phyloP scores from a whole-genome alignment of 2,329 filamentous ascomycete species.

The Proliferodiscus dingleyae region DNA sequence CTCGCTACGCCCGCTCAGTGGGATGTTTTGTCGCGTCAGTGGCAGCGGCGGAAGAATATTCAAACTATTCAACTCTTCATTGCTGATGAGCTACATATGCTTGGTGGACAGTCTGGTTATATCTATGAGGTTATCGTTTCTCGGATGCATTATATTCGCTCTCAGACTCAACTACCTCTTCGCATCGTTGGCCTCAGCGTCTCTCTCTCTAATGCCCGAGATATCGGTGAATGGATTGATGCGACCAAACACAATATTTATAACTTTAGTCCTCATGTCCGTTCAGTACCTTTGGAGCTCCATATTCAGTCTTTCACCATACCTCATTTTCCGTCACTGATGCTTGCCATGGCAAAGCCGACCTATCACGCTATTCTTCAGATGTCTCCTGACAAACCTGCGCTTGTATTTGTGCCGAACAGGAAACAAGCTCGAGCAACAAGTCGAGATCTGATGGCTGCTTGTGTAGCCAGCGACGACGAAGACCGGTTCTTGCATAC shows the following conservation, averaged over 20 bases:
- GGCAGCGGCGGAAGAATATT: slow-evolving; percentile 94
- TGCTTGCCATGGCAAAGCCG: slow-evolving; percentile 97
- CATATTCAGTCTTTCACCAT: slow-evolving; percentile 95
- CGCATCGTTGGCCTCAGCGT: slow-evolving; percentile 88
- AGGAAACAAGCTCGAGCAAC: slow-evolving; percentile 89
- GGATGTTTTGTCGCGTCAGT: slow-evolving; percentile 93
- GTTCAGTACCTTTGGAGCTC: slow-evolving; percentile 84
- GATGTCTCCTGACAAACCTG: slow-evolving; percentile 82
- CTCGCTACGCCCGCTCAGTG: slow-evolving; percentile 91
- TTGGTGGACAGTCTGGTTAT: slow-evolving; percentile 81
- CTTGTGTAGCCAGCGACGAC: slow-evolving; percentile 81
- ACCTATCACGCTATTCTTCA: slow-evolving; percentile 85
- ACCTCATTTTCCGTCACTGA: slow-evolving; percentile 94
- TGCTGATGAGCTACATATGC: slow-evolving; percentile 89
- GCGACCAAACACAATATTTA: slow-evolving; percentile 97
- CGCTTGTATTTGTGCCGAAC: slow-evolving; percentile 86
- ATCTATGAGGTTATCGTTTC: slow-evolving; percentile 97
- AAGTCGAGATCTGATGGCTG: slow-evolving; percentile 80
- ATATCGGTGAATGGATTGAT: slow-evolving; percentile 96
- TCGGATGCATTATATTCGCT: slow-evolving; percentile 92
- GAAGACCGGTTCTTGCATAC: slow-evolving; percentile 92
- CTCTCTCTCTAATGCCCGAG: slow-evolving; percentile 85
- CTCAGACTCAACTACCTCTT: slow-evolving; percentile 78
- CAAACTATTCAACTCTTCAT: slow-evolving; percentile 88
- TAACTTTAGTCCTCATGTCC: slow-evolving; percentile 92